Percentiles rank a stretch among this genome's conserved stretches.
These are phyloP conservation scores for Pachysandra terminalis DNA, from an alignment of 164 flowering plant species.

Conservation along the genomic window DNA sequence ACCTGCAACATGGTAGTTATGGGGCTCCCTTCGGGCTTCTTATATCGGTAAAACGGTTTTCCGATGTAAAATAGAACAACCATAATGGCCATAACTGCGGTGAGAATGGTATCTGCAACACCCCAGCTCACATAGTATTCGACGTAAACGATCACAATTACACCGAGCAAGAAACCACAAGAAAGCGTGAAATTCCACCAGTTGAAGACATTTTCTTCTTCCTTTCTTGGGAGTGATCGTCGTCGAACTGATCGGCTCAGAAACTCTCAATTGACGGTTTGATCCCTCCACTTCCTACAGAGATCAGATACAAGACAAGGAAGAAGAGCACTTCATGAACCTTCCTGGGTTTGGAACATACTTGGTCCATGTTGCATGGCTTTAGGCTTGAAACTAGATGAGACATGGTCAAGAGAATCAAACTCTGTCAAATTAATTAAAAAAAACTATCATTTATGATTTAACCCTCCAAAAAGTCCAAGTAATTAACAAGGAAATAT, in stretches of 20 bases:
- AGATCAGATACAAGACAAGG: slow-evolving; percentile 69
- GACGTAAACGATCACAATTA: slow-evolving; percentile 71
- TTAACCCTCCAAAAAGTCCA: too few species aligned
- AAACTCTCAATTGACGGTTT: slow-evolving; percentile 91
- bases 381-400: slow-evolving; percentile 50
- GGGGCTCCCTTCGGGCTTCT: slow-evolving; percentile 53
- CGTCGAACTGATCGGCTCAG: slow-evolving; percentile 96
- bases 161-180: slow-evolving; percentile 65
- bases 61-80: slow-evolving; percentile 52
- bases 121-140: slow-evolving; percentile 87
- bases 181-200: slow-evolving; percentile 91
- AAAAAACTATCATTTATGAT: too few species aligned
- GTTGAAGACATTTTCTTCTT: slow-evolving; percentile 91
- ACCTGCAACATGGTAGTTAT: slow-evolving; percentile 83
- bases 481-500: too few species aligned
- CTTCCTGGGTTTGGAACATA: slow-evolving; percentile 41
- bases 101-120: slow-evolving; percentile 50
- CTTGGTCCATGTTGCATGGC: slow-evolving; percentile 36
- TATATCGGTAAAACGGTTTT: slow-evolving; percentile 60
- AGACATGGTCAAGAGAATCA: slow-evolving; percentile 66
- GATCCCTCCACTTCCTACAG: slow-evolving; percentile 89
- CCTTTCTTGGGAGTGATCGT: slow-evolving; percentile 63
- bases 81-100: slow-evolving; percentile 48
- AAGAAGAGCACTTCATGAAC: slow-evolving; percentile 64
- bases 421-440: too few species aligned